A percentile compares a stretch with the other conserved stretches of the same genome.
Conservation (phyloP, 345 rosid species). For the Microcos paniculata region DNA sequence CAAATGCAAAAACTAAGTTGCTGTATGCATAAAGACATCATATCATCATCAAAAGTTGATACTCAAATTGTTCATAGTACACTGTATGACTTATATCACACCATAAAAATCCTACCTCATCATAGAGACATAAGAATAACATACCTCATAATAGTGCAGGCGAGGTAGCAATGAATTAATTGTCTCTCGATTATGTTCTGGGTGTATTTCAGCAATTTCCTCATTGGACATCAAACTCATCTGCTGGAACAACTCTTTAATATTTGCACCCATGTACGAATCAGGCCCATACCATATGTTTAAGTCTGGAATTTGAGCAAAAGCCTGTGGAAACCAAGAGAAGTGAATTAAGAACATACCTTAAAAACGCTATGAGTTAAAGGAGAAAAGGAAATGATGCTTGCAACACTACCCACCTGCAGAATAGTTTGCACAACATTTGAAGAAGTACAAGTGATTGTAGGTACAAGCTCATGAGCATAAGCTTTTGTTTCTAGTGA, state of each 20-base stretch:
- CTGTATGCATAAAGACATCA: neutral
- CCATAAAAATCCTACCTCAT: neutral
- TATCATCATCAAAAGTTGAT: constrained; percentile 4
- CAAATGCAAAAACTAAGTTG: constrained; percentile 7
- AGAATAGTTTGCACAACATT: constrained; percentile 90
- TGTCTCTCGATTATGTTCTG: constrained; percentile 59
- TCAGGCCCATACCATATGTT: constrained; percentile 94
- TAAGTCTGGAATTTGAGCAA: constrained; percentile 76
- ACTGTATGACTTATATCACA: neutral
- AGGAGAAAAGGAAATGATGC: neutral
- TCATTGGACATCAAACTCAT: constrained; percentile 89
- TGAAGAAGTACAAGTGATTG: constrained; percentile 96
- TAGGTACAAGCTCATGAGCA: constrained; percentile 95
- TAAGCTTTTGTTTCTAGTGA: constrained; percentile 94
- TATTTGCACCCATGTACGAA: constrained; percentile 98
- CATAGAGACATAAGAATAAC: neutral
- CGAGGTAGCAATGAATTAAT: constrained; percentile 66
- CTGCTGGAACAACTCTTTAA: constrained; percentile 76
- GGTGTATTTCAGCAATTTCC: constrained; percentile 78
- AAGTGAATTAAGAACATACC: neutral
- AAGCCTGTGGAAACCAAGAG: constrained; percentile 53
- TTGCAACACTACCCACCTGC: constrained; percentile 55
- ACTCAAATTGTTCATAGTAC: neutral
- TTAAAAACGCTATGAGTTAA: constrained; percentile 5
- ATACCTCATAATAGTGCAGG: constrained; percentile 81